These are phyloP conservation scores for Chaetomiaceae sp. DNA, from an alignment of 2,329 filamentous ascomycete species.

Conservation along the genomic window DNA sequence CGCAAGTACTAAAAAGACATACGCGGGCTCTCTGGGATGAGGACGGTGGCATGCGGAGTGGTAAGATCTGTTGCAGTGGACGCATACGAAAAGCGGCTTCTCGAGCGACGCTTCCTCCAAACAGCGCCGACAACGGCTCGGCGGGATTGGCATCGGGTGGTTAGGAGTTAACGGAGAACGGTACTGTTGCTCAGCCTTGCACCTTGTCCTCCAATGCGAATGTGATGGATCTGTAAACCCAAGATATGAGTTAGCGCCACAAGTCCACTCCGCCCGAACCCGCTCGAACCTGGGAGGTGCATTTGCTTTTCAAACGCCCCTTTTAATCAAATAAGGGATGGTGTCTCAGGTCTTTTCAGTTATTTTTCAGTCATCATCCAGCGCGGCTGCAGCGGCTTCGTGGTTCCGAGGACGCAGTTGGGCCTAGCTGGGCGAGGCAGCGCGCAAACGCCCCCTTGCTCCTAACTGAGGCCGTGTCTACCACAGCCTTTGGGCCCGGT, in stretches of 20 bases:
- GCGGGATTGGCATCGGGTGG: background rate
- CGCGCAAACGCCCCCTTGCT: conserved; percentile 6
- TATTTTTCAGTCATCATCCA: conserved; percentile 46
- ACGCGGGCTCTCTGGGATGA: conserved; percentile 17
- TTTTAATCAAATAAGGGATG: conserved; percentile 3
- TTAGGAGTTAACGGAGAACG: too few relatives aligned
- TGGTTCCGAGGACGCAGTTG: conserved; percentile 20
- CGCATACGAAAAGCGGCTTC: conserved; percentile 24
- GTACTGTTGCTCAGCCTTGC: conserved; percentile 10
- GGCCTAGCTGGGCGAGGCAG: conserved; percentile 18
- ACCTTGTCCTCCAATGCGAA: conserved; percentile 6
- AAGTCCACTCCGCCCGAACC: too few relatives aligned
- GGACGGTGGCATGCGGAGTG: conserved; percentile 27
- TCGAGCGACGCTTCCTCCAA: conserved; percentile 15
- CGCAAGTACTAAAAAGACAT: conserved; percentile 6
- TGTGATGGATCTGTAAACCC: too few relatives aligned
- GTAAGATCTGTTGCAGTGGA: conserved; percentile 22
- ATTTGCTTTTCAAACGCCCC: conserved; percentile 10
- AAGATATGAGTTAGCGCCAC: conserved; percentile 9
- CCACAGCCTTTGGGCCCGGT: conserved; percentile 46
- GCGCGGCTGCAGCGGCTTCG: conserved; percentile 47
- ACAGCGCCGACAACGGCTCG: conserved; percentile 19
- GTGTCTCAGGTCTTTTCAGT: conserved; percentile 75
- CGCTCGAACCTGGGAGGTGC: background rate
- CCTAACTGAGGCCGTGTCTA: conserved; percentile 22